Evolutionary conservation across 305 asterid genomes (phyloP).

Genomic region (Fraxinus sp.): DNA sequence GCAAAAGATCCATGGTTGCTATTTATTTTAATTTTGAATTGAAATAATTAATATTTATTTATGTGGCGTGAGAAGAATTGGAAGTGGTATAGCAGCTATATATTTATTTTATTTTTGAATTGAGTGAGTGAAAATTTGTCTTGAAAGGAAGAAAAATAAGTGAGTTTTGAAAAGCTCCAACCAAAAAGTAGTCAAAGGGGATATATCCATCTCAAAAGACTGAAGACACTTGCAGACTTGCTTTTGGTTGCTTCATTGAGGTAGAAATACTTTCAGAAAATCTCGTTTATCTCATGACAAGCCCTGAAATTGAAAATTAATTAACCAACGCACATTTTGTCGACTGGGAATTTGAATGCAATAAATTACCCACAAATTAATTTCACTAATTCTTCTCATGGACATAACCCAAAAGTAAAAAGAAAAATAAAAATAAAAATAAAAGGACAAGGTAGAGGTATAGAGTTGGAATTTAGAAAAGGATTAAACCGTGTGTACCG

Average conservation of each 20-base stretch:
- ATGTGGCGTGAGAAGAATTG: neutral
- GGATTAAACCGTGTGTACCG: no score
- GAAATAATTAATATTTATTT: neutral
- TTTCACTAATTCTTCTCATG: neutral
- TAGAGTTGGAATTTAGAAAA: neutral
- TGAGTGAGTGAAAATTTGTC: neutral
- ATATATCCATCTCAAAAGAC: constrained; percentile 22
- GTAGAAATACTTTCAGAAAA: neutral
- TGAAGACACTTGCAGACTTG: neutral
- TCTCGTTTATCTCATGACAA: neutral
- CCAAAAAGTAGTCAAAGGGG: constrained; percentile 27
- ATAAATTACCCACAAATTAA: constrained; percentile 15
- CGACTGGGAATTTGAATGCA: neutral
- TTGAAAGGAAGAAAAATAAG: neutral
- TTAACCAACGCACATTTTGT: neutral
- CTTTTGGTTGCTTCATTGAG: neutral
- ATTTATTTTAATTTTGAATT: neutral
- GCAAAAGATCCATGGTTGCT: neutral
- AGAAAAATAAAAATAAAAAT: no score
- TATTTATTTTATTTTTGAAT: neutral
- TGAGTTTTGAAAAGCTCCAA: neutral
- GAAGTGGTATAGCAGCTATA: neutral
- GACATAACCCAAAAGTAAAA: neutral
- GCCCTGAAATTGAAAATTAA: neutral
- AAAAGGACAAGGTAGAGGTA: neutral